These are phyloP conservation scores for Tetradesmus obliquus DNA, from an alignment of 139 green algal species.

Conservation along the genomic window DNA sequence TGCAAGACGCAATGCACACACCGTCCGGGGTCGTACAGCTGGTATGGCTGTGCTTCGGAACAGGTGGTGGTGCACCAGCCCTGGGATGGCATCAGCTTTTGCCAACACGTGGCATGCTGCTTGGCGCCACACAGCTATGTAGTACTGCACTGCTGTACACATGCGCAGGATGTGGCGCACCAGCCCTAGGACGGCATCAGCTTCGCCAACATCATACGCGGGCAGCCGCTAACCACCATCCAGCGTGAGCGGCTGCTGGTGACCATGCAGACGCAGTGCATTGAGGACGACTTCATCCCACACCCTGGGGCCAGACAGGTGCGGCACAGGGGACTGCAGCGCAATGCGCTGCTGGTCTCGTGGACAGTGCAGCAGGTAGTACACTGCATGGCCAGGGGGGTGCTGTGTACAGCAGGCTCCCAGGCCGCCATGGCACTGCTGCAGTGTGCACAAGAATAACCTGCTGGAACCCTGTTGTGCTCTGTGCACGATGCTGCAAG, in stretches of 20 bases:
- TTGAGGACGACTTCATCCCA: slow-evolving; percentile 33
- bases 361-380: no score
- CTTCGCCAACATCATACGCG: slow-evolving; percentile 30
- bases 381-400: no score
- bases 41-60: no score
- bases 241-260: slow-evolving; percentile 14
- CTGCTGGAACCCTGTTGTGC: no score
- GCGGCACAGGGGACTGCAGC: background rate
- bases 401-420: no score
- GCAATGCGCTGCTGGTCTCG: no score
- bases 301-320: background rate
- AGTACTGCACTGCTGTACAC: no score
- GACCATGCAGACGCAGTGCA: slow-evolving; percentile 31
- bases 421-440: no score
- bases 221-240: background rate
- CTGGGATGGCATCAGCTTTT: background rate
- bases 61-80: background rate
- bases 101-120: background rate
- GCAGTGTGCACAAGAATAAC: no score
- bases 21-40: no score
- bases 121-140: background rate
- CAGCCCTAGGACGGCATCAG: slow-evolving; percentile 21
- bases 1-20: no score
- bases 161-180: background rate
- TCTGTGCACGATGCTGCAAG: no score